Conservation (phyloP, 2,329 filamentous ascomycete species). For the Aspergillus hiratsukae region DNA sequence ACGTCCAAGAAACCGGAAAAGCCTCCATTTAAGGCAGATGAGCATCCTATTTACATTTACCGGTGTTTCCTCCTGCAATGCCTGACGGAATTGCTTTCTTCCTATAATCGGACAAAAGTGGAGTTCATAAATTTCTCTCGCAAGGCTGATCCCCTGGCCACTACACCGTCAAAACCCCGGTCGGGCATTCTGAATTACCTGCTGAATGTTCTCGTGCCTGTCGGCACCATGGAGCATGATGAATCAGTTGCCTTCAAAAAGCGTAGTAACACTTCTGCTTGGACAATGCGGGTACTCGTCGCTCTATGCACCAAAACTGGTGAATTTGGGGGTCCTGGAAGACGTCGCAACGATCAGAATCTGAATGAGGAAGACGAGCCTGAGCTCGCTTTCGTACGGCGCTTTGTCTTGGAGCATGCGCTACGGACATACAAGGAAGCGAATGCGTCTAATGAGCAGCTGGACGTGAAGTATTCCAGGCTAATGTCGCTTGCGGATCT, state of each 20-base stretch:
- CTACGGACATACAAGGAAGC: constrained; percentile 90
- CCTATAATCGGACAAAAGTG: constrained; percentile 91
- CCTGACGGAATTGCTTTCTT: constrained; percentile 81
- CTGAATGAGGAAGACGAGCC: constrained; percentile 37
- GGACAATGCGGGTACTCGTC: constrained; percentile 81
- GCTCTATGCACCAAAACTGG: constrained; percentile 83
- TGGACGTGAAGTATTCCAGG: constrained; percentile 82
- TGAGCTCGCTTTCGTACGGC: constrained; percentile 78
- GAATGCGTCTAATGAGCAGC: constrained; percentile 67
- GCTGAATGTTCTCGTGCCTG: constrained; percentile 69
- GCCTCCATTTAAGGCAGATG: constrained; percentile 77
- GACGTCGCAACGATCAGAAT: constrained; percentile 47
- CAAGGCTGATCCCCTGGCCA: constrained; percentile 75
- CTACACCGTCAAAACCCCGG: constrained; percentile 88
- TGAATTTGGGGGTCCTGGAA: constrained; percentile 61
- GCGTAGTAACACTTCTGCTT: constrained; percentile 74
- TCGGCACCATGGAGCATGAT: constrained; percentile 62
- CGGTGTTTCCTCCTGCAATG: constrained; percentile 92
- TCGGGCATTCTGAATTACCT: constrained; percentile 92
- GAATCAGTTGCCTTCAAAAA: constrained; percentile 79
- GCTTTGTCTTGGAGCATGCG: constrained; percentile 90
- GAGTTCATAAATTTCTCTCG: constrained; percentile 99
- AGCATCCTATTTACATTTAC: constrained; percentile 95
- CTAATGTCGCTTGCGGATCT: constrained; percentile 85
- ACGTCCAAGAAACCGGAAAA: constrained; percentile 64